Conservation (phyloP, 1,139 yeast genomes). For the Suhomyces yuchorum region DNA sequence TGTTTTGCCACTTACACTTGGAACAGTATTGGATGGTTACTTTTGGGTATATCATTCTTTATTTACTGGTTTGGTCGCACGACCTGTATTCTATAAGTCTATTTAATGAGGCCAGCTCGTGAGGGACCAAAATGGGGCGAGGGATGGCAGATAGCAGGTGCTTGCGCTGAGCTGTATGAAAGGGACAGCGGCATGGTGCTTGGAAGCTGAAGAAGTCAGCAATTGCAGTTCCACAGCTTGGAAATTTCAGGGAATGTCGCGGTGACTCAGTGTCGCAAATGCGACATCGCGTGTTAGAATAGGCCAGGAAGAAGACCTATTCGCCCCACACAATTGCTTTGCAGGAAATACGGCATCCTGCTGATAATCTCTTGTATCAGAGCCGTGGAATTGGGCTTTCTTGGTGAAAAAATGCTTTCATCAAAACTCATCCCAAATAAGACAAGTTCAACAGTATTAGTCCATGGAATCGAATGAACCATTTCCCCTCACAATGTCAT, state of each 20-base stretch:
- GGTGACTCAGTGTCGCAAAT: neutral
- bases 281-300: neutral
- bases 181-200: too few relatives aligned
- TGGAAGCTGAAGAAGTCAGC: neutral
- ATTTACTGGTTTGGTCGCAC: conserved; percentile 1
- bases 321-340: too few relatives aligned
- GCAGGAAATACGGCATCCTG: too few relatives aligned
- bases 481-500: conserved; percentile 18
- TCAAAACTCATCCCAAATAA: too few relatives aligned
- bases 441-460: too few relatives aligned
- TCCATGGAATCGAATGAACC: too few relatives aligned
- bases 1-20: conserved; percentile 51
- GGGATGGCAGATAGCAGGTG: too few relatives aligned
- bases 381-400: too few relatives aligned
- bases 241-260: neutral
- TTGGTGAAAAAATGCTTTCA: too few relatives aligned
- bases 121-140: neutral
- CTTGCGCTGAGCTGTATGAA: too few relatives aligned
- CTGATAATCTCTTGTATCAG: too few relatives aligned
- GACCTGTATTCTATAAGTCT: conserved; percentile 3
- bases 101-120: conserved; percentile 1
- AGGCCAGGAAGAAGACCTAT: too few relatives aligned
- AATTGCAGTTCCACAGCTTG: neutral
- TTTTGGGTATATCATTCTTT: conserved; percentile 23
- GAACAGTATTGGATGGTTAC: conserved; percentile 45